Percentiles rank a stretch among this genome's conserved stretches.
Evolutionary conservation across 495 filamentous ascomycete species (phyloP).

Genomic region (Talaromyces trachyspermus): DNA sequence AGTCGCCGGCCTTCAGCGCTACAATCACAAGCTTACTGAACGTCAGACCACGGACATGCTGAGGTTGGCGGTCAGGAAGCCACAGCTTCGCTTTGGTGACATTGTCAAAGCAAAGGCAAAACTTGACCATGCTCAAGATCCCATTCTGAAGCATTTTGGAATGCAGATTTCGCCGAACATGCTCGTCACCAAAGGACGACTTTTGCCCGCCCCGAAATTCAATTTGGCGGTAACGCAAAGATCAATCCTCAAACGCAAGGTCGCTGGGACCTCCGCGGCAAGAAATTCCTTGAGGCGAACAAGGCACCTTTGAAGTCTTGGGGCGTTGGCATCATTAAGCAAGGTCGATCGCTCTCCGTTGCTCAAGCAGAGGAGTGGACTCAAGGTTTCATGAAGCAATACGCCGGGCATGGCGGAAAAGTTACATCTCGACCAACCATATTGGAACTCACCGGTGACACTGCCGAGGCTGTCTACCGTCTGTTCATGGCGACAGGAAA

Average conservation of each 20-base stretch:
- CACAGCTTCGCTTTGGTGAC: constrained; percentile 50
- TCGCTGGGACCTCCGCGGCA: constrained; percentile 79
- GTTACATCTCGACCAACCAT: constrained; percentile 34
- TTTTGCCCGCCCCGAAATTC: constrained; percentile 65
- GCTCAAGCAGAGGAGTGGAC: constrained; percentile 48
- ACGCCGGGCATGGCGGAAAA: constrained; percentile 63
- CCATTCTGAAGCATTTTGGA: constrained; percentile 58
- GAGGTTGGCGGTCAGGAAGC: constrained; percentile 67
- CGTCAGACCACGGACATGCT: constrained; percentile 71
- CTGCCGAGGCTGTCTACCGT: constrained; percentile 45
- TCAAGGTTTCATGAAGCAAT: constrained; percentile 51
- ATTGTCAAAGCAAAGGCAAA: constrained; percentile 58
- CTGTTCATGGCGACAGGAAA: constrained; percentile 44
- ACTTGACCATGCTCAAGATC: constrained; percentile 63
- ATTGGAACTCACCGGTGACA: constrained; percentile 31
- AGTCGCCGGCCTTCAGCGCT: constrained; percentile 62
- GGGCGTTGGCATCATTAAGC: constrained; percentile 55
- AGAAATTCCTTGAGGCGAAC: constrained; percentile 63
- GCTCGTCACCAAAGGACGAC: constrained; percentile 62
- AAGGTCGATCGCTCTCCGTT: constrained; percentile 29
- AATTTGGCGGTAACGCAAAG: constrained; percentile 47
- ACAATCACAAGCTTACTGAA: constrained; percentile 68
- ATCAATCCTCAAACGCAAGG: constrained; percentile 52
- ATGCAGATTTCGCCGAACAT: constrained; percentile 52
- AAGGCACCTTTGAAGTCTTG: constrained; percentile 53